These are phyloP conservation scores for Phascolomyces articulosus DNA, from an alignment of 371 early-diverging fungal species.

Conservation along the genomic window DNA sequence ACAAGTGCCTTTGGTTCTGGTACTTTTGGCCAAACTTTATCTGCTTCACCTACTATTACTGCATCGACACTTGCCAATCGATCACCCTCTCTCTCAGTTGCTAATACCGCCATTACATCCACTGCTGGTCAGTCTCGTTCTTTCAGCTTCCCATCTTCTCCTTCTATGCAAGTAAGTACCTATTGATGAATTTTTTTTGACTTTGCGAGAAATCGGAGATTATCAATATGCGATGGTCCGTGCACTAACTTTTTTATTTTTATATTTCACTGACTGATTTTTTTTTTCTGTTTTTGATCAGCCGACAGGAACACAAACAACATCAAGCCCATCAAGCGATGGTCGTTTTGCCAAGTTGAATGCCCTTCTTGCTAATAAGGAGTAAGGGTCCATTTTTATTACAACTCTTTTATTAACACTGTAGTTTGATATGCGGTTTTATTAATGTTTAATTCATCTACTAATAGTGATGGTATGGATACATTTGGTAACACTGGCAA, in stretches of 20 bases:
- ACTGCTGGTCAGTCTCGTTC: conserved; percentile 22
- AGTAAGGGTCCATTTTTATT: conserved; percentile 9
- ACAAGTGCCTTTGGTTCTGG: conserved; percentile 1
- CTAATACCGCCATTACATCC: conserved; percentile 2
- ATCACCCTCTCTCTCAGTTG: conserved; percentile 12
- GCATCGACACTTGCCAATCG: conserved; percentile 4
- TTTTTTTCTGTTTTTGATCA: neutral
- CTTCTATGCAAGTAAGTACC: conserved; percentile 15
- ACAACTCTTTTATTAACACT: too few species aligned
- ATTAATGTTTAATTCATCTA: too few species aligned
- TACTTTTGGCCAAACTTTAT: conserved; percentile 16
- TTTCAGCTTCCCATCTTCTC: conserved; percentile 20
- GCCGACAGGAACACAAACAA: conserved; percentile 6
- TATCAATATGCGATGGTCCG: neutral
- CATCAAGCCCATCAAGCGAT: conserved; percentile 7
- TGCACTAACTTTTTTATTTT: neutral
- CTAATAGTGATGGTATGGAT: conserved; percentile 49
- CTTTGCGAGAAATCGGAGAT: neutral
- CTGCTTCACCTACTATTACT: conserved; percentile 19
- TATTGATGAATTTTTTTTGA: too few species aligned
- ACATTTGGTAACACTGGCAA: conserved; percentile 58
- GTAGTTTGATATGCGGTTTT: too few species aligned
- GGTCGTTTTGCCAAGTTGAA: conserved; percentile 26
- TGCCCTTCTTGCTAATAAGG: conserved; percentile 21
- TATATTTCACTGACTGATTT: neutral